These are phyloP conservation scores for Trichoderma sp. DNA, from an alignment of 2,329 filamentous ascomycete genomes.

Conservation along the genomic window DNA sequence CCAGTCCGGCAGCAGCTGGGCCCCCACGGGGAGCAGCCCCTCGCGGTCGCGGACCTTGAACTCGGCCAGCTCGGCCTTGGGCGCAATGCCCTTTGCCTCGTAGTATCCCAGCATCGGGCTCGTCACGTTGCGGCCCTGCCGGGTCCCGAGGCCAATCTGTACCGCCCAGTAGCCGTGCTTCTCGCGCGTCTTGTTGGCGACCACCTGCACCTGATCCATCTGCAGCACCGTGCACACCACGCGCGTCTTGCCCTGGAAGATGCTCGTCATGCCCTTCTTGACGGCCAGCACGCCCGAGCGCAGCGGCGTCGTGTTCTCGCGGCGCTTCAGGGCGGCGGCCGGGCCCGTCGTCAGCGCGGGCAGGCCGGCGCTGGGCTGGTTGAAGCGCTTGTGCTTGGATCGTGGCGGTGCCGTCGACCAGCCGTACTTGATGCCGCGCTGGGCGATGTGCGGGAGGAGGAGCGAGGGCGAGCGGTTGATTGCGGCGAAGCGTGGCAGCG, in stretches of 20 bases:
- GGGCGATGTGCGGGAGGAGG: conserved; percentile 49
- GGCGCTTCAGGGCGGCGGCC: conserved; percentile 61
- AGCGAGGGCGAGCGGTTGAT: conserved; percentile 31
- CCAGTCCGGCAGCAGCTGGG: conserved; percentile 80
- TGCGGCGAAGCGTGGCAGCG: conserved; percentile 43
- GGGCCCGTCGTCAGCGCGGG: conserved; percentile 59
- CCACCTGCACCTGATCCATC: conserved; percentile 87
- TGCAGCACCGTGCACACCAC: conserved; percentile 90
- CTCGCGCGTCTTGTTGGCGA: conserved; percentile 79
- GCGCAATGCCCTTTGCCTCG: conserved; percentile 75
- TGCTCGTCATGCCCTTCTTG: conserved; percentile 95
- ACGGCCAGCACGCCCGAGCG: conserved; percentile 81
- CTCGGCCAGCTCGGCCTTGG: conserved; percentile 82
- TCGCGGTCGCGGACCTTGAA: conserved; percentile 77
- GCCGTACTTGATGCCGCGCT: conserved; percentile 58
- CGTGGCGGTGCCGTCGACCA: conserved; percentile 60
- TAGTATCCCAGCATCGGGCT: conserved; percentile 86
- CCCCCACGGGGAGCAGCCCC: conserved; percentile 76
- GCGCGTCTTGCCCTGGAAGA: conserved; percentile 78
- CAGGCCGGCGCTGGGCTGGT: conserved; percentile 58
- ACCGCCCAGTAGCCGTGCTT: conserved; percentile 92
- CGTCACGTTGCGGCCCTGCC: conserved; percentile 73
- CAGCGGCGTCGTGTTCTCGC: conserved; percentile 59
- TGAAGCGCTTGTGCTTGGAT: conserved; percentile 60
- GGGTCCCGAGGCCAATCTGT: conserved; percentile 79